Base-by-base conservation (phyloP, 163 green algal genomes). In the Chloromonas sp. region DNA sequence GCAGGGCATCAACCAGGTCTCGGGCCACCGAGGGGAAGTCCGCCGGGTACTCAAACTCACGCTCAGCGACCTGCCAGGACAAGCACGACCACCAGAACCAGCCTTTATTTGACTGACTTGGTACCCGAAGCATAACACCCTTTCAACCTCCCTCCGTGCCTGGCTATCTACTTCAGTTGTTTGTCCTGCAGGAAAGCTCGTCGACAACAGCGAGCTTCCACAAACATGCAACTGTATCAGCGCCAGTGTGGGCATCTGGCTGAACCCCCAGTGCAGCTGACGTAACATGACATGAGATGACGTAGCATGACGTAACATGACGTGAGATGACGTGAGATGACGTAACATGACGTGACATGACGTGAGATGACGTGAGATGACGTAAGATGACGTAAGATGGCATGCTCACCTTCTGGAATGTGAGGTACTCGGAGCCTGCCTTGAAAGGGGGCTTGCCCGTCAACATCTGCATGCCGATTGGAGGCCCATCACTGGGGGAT, bases 361-460 rank as follows among this genome's bases (percentile, higher is more conserved):
- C 36, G 36, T 36, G 36, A 36, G 36, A 36, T 36, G 36, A 36
- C 36, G 36, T 36, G 36, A 36, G 36, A 36, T 36, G 36, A 36
- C 36, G 36, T 36, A 36, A 36, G 36, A 36, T 36, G 36, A 36
- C 36, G 36, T 36, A 36, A 36, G 36, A 36, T 36, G 36, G 36
- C 36, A 36, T n/a, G 58, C 84, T 70, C 74, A 88, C 85, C 59
- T 92, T 94, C 85, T 98, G 92, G 85, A 98, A 97, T 59, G 94
- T 98, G 0, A 98, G 90, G 89, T 98, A 99, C 92, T 99, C 96
- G 76, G 86, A 95, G 61, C 80, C 92, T 0, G 85, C 94, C 81
- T 93, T 92, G 85, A 94, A 94, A 2, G 91, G 91, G 5, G 81
- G 78, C 60, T 71, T 77, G 58, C 84, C 79, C 0, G 36, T 5